A percentile compares a stretch with the other conserved stretches of the same genome.
Conservation (phyloP, 805 yeast genomes). For the Sungouiozyma ichnusensis region DNA sequence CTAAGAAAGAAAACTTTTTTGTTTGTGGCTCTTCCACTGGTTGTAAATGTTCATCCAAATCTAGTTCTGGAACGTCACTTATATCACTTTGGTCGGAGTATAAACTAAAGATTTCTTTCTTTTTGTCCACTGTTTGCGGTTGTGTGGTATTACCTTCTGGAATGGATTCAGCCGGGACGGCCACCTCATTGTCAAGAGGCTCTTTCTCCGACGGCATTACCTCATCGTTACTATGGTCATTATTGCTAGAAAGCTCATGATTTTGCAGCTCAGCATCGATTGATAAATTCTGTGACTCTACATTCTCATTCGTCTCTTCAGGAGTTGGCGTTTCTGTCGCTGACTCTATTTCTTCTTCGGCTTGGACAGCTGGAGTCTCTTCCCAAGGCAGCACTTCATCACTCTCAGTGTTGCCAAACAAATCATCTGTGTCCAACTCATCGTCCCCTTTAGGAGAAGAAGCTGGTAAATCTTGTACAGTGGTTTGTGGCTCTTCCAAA, state of each 20-base stretch:
- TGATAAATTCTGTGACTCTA: no score
- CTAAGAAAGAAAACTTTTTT: constrained; percentile 31
- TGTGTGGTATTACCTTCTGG: not conserved
- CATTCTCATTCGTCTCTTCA: no score
- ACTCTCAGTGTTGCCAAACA: not conserved
- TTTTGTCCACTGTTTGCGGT: not conserved
- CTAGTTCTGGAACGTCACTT: not conserved
- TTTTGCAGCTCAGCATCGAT: not conserved
- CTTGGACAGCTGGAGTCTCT: no score
- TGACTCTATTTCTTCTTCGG: no score
- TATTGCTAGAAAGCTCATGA: not conserved
- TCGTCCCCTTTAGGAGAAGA: not conserved
- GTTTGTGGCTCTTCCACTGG: not conserved
- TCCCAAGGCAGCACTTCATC: constrained; percentile 13
- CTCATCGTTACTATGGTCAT: not conserved
- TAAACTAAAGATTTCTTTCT: not conserved
- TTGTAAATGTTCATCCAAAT: not conserved
- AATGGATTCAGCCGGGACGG: not conserved
- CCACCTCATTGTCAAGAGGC: not conserved
- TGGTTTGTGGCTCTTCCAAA: not conserved
- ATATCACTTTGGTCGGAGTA: not conserved
- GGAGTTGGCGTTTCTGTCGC: no score
- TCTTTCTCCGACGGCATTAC: constrained; percentile 1
- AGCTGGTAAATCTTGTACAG: not conserved
- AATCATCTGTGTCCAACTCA: not conserved